A percentile compares a stretch with the other conserved stretches of the same genome.
These are phyloP conservation scores for Kazachstania taianensis DNA, from an alignment of 805 yeast genomes.

Conservation along the genomic window DNA sequence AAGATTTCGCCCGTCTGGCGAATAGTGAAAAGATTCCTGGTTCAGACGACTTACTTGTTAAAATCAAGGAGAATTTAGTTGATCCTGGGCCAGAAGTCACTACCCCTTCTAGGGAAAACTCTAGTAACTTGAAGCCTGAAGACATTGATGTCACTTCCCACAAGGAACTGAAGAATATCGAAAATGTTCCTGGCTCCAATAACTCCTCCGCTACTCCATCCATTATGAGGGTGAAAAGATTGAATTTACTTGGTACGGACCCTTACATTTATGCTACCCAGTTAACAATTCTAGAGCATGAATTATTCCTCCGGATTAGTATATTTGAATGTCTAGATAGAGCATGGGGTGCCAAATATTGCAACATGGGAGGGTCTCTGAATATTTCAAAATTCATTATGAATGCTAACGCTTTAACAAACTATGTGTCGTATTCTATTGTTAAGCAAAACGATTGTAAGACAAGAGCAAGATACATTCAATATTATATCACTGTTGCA, in stretches of 20 bases:
- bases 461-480: conserved; percentile 57
- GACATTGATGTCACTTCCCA: neutral
- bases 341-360: conserved; percentile 63
- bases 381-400: conserved; percentile 54
- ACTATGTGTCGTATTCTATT: conserved; percentile 70
- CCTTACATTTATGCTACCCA: conserved; percentile 75
- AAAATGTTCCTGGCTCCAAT: neutral
- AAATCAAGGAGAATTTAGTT: conserved; percentile 33
- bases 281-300: conserved; percentile 68
- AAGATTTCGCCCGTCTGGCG: conserved; percentile 34
- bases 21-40: conserved; percentile 36
- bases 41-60: conserved; percentile 31
- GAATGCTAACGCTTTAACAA: conserved; percentile 72
- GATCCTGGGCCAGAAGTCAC: conserved; percentile 28
- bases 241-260: conserved; percentile 57
- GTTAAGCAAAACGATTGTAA: conserved; percentile 52
- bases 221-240: conserved; percentile 22
- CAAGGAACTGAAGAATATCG: neutral
- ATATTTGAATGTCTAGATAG: conserved; percentile 67
- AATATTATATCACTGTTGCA: conserved; percentile 71
- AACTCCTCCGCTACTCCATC: neutral
- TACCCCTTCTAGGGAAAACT: neutral
- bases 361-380: conserved; percentile 42
- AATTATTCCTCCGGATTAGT: conserved; percentile 54
- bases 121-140: neutral